Base-by-base conservation (phyloP, 352 stramenopile genomes). In the Phytophthora fragariaefolia region DNA sequence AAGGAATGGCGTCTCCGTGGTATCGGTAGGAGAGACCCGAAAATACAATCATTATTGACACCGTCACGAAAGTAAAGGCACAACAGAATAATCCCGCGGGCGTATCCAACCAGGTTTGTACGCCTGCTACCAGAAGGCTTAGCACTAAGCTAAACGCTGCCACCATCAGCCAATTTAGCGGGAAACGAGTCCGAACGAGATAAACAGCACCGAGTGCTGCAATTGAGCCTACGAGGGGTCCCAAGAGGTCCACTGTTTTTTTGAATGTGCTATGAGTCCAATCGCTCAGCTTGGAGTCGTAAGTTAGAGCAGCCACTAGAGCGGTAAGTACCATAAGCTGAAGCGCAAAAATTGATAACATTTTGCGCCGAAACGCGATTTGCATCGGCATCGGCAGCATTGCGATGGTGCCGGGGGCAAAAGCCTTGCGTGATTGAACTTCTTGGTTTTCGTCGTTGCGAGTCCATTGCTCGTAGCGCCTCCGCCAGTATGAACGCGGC, bases 101-200 rank as follows among this genome's bases (percentile, higher is more conserved):
- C 13, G 74, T 81, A 61, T 81, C 65, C 42, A 89, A 48, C 74
- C 63, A 87, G 1, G 66, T 83, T 47, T 70, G 76, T 15, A 86
- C 47, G 0, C 53, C 73, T n/a, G 77, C 78, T 32, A 85, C 69
- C 15, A 87, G 57, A 6, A 83, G 62, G 40, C 73, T 75, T 1
- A 84, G 63, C 6, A 66, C 63, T 9, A 54, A 22, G 13, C 68
- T 87, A 61, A 87, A 89, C 5, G 72, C 28, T n/a, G 77, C 17
- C 12, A 87, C 56, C 59, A 84, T 71, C 40, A 83, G 13, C 66
- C 76, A 83, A 59, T 84, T 87, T 6, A 76, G 47, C 36, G 78
- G 78, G 38, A 84, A 87, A 3, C 49, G 63, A 6, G 70, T 80
- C 49, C 77, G 77, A n/a, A 78, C 63, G 28, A 79, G 45, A 64